These are phyloP conservation scores for Yamadazyma diospyri DNA, from an alignment of 1,139 yeast species.

Conservation along the genomic window DNA sequence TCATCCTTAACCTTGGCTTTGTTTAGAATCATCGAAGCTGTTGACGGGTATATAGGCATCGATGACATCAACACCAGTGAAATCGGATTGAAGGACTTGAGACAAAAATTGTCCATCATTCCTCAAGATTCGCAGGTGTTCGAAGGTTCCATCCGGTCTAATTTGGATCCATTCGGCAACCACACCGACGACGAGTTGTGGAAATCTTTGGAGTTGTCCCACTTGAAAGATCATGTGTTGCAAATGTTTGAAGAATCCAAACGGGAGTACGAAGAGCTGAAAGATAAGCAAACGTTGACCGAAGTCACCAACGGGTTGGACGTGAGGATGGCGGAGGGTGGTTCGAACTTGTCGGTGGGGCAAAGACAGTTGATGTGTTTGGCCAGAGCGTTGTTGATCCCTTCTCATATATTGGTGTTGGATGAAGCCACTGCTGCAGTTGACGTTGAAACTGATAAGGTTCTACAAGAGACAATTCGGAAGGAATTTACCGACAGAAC, in stretches of 20 bases:
- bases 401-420: constrained; percentile 72
- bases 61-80: constrained; percentile 66
- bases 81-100: constrained; percentile 79
- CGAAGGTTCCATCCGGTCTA: constrained; percentile 84
- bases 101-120: constrained; percentile 83
- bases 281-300: constrained; percentile 9
- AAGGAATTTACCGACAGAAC: constrained; percentile 83
- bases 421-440: constrained; percentile 99
- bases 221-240: constrained; percentile 70
- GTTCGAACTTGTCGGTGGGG: constrained; percentile 84
- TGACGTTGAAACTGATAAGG: constrained; percentile 89
- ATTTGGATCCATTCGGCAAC: constrained; percentile 77
- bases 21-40: constrained; percentile 84
- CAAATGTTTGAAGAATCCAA: constrained; percentile 48
- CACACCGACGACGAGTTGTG: constrained; percentile 77
- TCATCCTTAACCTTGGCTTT: constrained; percentile 86
- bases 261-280: constrained; percentile 21
- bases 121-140: constrained; percentile 98
- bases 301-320: constrained; percentile 40
- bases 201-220: constrained; percentile 82
- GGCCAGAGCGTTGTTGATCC: constrained; percentile 81
- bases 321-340: constrained; percentile 73
- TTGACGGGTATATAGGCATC: constrained; percentile 64
- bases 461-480: constrained; percentile 85
- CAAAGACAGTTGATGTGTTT: constrained; percentile 90